Percentiles rank a stretch among this genome's conserved stretches.
These are phyloP conservation scores for Verbena officinalis DNA, from an alignment of 257 asterid species.

Conservation along the genomic window DNA sequence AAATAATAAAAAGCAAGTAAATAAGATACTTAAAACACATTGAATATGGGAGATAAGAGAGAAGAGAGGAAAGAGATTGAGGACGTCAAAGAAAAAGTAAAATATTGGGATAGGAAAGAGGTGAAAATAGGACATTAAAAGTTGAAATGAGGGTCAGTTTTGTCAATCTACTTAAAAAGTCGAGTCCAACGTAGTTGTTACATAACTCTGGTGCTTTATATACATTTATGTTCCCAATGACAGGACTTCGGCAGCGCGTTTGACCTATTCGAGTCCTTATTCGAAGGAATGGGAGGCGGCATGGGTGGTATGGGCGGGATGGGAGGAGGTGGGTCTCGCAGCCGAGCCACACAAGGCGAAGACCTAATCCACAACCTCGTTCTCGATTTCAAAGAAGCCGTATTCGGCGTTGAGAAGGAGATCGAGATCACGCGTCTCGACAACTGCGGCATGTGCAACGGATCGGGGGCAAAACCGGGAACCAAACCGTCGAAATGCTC, in stretches of 20 bases:
- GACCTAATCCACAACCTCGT: constrained; percentile 79
- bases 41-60: too few relatives aligned
- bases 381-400: constrained; percentile 85
- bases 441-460: constrained; percentile 85
- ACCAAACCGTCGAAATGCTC: constrained; percentile 66
- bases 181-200: too few relatives aligned
- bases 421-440: constrained; percentile 88
- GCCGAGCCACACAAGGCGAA: constrained; percentile 92
- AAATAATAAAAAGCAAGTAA: too few relatives aligned
- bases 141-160: too few relatives aligned
- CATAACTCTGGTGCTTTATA: not conserved
- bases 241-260: constrained; percentile 94
- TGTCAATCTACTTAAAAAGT: too few relatives aligned
- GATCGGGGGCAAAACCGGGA: constrained; percentile 94
- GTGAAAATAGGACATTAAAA: too few relatives aligned
- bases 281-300: constrained; percentile 76
- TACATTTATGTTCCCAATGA: constrained; percentile 27
- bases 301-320: constrained; percentile 85
- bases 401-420: constrained; percentile 92
- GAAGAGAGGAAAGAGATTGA: too few relatives aligned
- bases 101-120: too few relatives aligned
- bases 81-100: too few relatives aligned
- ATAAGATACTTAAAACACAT: too few relatives aligned
- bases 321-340: constrained; percentile 80
- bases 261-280: constrained; percentile 86